phyloP scores from a whole-genome alignment of 345 rosid species.

The Gossypium bickii region DNA sequence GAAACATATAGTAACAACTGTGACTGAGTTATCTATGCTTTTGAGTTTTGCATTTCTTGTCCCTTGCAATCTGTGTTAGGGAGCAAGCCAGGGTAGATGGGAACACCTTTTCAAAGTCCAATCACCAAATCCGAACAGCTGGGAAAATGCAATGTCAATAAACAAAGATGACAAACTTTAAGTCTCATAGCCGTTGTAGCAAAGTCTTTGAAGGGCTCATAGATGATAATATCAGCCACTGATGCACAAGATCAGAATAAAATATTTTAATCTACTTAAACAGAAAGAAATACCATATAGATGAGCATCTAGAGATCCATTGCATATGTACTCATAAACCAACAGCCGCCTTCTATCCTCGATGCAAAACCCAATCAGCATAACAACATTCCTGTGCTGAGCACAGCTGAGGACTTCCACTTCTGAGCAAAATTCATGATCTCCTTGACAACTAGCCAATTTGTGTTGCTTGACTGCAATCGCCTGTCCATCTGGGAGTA shows the following conservation, averaged over 20 bases:
- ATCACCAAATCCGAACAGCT: background rate
- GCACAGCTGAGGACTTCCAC: constrained; percentile 99
- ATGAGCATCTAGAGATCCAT: constrained; percentile 93
- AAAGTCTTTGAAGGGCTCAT: background rate
- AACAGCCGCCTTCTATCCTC: constrained; percentile 87
- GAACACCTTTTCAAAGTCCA: background rate
- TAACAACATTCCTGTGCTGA: constrained; percentile 95
- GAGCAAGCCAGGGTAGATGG: background rate
- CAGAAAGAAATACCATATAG: constrained; percentile 59
- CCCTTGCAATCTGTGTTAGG: background rate
- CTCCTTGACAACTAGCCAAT: constrained; percentile 97
- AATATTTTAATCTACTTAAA: background rate
- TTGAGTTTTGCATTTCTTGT: background rate
- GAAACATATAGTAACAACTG: background rate
- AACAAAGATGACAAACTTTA: background rate
- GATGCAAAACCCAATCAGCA: constrained; percentile 95
- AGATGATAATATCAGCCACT: background rate
- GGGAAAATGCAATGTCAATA: background rate
- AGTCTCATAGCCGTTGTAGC: background rate
- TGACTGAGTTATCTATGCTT: background rate
- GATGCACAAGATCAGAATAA: background rate
- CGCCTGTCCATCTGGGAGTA: constrained; percentile 91
- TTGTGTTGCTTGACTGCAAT: constrained; percentile 99
- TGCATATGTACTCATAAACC: constrained; percentile 97
- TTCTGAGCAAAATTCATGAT: constrained; percentile 95